phyloP scores from a whole-genome alignment of 345 rosid species.

The Kandelia obovata region DNA sequence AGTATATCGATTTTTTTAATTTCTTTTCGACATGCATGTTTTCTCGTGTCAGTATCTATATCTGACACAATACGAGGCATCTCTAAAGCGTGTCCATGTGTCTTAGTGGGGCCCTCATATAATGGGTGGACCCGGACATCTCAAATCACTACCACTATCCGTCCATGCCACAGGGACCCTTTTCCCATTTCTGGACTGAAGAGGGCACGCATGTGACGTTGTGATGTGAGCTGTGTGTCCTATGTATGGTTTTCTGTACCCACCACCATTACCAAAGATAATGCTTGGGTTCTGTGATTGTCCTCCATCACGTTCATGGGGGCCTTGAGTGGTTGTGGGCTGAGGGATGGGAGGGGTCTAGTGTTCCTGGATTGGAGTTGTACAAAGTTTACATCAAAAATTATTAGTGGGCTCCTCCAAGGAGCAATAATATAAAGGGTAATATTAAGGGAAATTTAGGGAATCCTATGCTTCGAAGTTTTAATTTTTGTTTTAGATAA shows the following conservation, averaged over 20 bases:
- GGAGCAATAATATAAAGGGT: background rate
- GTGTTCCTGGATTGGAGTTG: too few species aligned
- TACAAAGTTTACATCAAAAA: too few species aligned
- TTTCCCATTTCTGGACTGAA: background rate
- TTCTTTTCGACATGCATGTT: too few species aligned
- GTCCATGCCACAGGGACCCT: background rate
- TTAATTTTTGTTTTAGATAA: too few species aligned
- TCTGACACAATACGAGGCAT: too few species aligned
- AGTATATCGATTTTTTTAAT: too few species aligned
- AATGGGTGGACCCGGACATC: background rate
- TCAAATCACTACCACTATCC: background rate
- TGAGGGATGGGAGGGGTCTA: too few species aligned
- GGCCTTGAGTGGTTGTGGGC: background rate
- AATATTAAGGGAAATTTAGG: background rate
- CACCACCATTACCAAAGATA: background rate
- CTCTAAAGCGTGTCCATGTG: too few species aligned
- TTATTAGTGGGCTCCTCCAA: background rate
- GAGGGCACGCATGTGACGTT: background rate
- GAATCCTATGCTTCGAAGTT: background rate
- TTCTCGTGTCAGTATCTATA: too few species aligned
- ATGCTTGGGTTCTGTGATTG: background rate
- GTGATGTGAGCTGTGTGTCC: conserved; percentile 12
- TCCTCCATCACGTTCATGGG: background rate
- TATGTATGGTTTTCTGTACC: conserved; percentile 1
- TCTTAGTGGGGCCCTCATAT: too few species aligned